Percentiles rank a stretch among this genome's conserved stretches.
phyloP scores from a whole-genome alignment of 2,329 filamentous ascomycete species.

The Penicillium rolfsii region DNA sequence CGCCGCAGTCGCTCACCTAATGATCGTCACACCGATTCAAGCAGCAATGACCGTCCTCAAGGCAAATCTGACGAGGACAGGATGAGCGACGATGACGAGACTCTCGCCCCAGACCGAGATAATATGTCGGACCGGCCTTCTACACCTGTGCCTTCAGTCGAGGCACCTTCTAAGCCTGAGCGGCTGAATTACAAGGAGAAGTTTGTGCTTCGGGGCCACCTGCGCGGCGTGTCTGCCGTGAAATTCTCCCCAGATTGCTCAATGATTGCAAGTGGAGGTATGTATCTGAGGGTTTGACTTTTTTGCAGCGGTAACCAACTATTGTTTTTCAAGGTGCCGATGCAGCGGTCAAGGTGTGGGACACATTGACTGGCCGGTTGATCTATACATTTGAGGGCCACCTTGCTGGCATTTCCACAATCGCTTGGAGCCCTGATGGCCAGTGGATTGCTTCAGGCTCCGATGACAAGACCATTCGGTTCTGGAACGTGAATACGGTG shows the following conservation, averaged over 20 bases:
- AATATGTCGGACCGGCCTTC: constrained; percentile 37
- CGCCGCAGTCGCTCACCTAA: constrained; percentile 32
- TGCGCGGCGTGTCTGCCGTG: constrained; percentile 77
- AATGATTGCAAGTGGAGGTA: constrained; percentile 84
- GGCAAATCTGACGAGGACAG: constrained; percentile 27
- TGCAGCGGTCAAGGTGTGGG: constrained; percentile 89
- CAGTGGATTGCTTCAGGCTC: constrained; percentile 85
- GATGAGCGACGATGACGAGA: constrained; percentile 21
- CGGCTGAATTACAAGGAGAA: constrained; percentile 69
- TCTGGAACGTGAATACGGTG: constrained; percentile 75
- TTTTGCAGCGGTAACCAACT: constrained; percentile 8
- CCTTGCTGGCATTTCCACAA: constrained; percentile 85
- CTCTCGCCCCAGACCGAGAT: constrained; percentile 16
- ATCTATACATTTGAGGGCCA: constrained; percentile 91
- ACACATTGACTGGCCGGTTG: constrained; percentile 73
- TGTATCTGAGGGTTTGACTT: constrained; percentile 27
- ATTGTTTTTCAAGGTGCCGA: constrained; percentile 65
- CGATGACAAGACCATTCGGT: constrained; percentile 92
- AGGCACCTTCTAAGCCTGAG: constrained; percentile 55
- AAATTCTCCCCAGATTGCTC: constrained; percentile 88
- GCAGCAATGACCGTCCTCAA: constrained; percentile 16
- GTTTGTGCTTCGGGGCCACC: constrained; percentile 75
- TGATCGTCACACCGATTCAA: constrained; percentile 17
- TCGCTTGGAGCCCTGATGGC: constrained; percentile 93
- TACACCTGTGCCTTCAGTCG: constrained; percentile 44